Conservation (phyloP, 345 rosid genomes). For the Corchorus olitorius region DNA sequence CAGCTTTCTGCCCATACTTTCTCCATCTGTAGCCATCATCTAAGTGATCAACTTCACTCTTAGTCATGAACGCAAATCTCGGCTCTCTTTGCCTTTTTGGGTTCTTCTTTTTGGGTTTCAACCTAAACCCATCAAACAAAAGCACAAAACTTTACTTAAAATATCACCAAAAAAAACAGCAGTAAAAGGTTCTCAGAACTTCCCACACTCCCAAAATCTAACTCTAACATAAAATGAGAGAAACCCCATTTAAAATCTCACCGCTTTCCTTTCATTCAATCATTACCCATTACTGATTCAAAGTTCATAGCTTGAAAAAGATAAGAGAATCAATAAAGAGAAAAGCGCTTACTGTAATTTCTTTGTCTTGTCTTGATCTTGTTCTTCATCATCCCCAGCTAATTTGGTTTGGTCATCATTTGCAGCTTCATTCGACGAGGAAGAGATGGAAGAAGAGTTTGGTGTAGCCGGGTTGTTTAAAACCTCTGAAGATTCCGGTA, state of each 20-base stretch:
- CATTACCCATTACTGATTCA: neutral
- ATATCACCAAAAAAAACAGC: neutral
- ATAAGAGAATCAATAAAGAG: neutral
- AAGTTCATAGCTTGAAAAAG: neutral
- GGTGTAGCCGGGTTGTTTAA: constrained; percentile 76
- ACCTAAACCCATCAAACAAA: constrained; percentile 45
- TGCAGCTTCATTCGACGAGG: constrained; percentile 74
- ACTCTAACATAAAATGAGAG: constrained; percentile 4
- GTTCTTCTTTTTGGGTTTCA: constrained; percentile 86
- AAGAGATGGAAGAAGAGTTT: constrained; percentile 80
- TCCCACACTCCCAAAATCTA: constrained; percentile 8
- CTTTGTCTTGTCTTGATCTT: constrained; percentile 64
- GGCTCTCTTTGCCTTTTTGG: constrained; percentile 81
- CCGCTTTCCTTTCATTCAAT: neutral
- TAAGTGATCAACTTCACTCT: constrained; percentile 92
- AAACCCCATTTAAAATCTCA: neutral
- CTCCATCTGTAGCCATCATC: constrained; percentile 99
- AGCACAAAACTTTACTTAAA: constrained; percentile 4
- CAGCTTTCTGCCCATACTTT: constrained; percentile 98
- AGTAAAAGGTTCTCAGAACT: neutral
- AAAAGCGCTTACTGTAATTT: constrained; percentile 67
- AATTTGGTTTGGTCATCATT: constrained; percentile 35
- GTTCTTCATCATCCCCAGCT: constrained; percentile 42
- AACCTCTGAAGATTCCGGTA: constrained; percentile 75
- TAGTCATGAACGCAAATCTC: constrained; percentile 93